These are phyloP conservation scores for Kalmanozyma brasiliensis DNA, from an alignment of 1,284 basidiomycete species.

Conservation along the genomic window DNA sequence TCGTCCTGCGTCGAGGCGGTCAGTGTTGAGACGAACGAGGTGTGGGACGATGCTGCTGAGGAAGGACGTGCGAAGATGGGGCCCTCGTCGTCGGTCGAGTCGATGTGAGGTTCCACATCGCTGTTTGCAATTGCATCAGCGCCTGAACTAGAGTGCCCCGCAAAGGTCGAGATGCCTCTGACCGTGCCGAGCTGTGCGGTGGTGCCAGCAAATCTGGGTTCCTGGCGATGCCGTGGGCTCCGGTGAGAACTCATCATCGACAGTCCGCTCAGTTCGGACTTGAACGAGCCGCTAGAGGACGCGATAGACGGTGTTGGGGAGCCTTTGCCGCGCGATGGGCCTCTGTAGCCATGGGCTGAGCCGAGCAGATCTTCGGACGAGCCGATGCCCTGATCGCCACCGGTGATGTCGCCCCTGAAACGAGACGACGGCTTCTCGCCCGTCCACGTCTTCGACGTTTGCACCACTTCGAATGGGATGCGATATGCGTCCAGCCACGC, in stretches of 20 bases:
- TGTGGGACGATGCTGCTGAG: conserved; percentile 26
- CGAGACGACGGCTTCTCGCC: conserved; percentile 33
- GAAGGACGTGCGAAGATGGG: conserved; percentile 42
- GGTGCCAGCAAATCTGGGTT: conserved; percentile 7
- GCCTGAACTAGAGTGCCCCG: neutral
- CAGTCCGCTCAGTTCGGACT: conserved; percentile 23
- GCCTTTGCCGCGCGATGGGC: conserved; percentile 7
- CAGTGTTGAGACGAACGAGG: conserved; percentile 25
- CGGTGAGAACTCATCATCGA: conserved; percentile 21
- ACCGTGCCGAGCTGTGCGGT: conserved; percentile 4
- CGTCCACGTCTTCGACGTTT: conserved; percentile 45
- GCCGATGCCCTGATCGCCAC: conserved; percentile 1
- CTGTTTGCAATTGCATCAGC: neutral
- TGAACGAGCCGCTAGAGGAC: conserved; percentile 27
- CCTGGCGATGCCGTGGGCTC: conserved; percentile 20
- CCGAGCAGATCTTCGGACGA: conserved; percentile 13
- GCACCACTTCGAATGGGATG: conserved; percentile 25
- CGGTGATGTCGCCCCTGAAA: conserved; percentile 11
- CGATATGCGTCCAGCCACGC: conserved; percentile 39
- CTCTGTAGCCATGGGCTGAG: neutral
- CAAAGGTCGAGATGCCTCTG: conserved; percentile 13
- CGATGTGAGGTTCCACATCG: neutral
- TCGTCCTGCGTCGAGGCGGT: conserved; percentile 32
- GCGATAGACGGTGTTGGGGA: conserved; percentile 29
- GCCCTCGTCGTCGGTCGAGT: conserved; percentile 16